Evolutionary conservation across 371 early-diverging fungal species (phyloP), one percentile per base, ranked within the genome.

Genomic region (Hamiltosporidium magnivora): DNA sequence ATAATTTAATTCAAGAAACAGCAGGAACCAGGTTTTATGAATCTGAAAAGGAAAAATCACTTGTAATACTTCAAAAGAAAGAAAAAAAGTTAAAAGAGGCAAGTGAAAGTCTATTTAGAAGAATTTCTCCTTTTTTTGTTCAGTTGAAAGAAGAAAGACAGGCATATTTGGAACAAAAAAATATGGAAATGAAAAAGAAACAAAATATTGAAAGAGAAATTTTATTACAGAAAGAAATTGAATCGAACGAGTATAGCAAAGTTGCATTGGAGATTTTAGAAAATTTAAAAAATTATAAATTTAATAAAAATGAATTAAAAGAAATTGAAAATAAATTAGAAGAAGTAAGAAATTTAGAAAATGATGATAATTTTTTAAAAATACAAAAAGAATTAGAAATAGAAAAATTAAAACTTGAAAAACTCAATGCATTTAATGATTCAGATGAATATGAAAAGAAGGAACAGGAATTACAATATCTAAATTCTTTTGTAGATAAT

Each of bases 21-120:
- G 94, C 97, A 1, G 99, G 99, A 2, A 95, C 93, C 46, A 85
- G 88, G 64, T 90, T 92, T 92, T 98, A 90, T 78, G 94, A 94
- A 77, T 93, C 91, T 73, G 84, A 90, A 66, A 95, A 95, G 71
- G 91, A 88, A 54, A 93, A 92, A 79, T 95, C 99, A 0, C 76
- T 90, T 56, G 86, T 86, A 62, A 89, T 89, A 0, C 90, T 98
- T 78, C 86, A 84, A 3, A 93, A 93, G 76, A 96, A 99, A 79
- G 94, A 95, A 66, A 84, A 86, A 44, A 92, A 92, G 83, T 85
- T 96, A 3, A 87, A 86, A 39, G 93, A 95, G 68, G 93, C 92
- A 63, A 86, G 86, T 39, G 81, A 89, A 84, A 83, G 90, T 44
- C 83, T 94, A 39, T 79, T 85, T n/a, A 87, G 88, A 69, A 91